Evolutionary conservation across 352 stramenopile genomes (phyloP).

Genomic region (Phytophthora hybrid): DNA sequence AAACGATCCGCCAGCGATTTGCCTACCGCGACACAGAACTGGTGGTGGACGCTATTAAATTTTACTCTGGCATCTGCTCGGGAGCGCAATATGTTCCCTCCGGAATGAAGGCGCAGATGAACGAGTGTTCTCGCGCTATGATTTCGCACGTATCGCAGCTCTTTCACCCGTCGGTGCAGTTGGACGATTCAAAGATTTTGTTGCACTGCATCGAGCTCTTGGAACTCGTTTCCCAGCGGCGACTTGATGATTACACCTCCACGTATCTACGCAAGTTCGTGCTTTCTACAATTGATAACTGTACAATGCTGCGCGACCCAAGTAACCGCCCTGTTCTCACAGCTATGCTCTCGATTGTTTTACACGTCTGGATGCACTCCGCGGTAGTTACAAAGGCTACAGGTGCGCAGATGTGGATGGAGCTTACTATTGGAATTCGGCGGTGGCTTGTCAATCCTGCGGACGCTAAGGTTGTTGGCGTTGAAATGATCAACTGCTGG

Average conservation of each 20-base stretch:
- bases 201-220: constrained; percentile 87
- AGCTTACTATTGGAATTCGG: constrained; percentile 80
- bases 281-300: constrained; percentile 87
- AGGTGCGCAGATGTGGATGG: constrained; percentile 79
- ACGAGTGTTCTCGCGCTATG: constrained; percentile 84
- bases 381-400: constrained; percentile 62
- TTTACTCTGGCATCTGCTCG: constrained; percentile 86
- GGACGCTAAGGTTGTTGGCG: constrained; percentile 64
- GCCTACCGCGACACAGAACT: constrained; percentile 87
- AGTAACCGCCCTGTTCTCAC: constrained; percentile 65
- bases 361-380: constrained; percentile 90
- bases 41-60: constrained; percentile 88
- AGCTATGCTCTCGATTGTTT: constrained; percentile 83
- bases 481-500: constrained; percentile 86
- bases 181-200: constrained; percentile 87
- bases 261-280: constrained; percentile 90
- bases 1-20: constrained; percentile 88
- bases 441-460: constrained; percentile 79
- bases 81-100: constrained; percentile 76
- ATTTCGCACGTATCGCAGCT: constrained; percentile 90
- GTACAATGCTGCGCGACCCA: constrained; percentile 71
- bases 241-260: constrained; percentile 85
- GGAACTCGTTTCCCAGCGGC: constrained; percentile 85
- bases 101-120: constrained; percentile 85
- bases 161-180: constrained; percentile 85